Evolutionary conservation across 768 basidiomycete genomes (phyloP).

Genomic region (Boletus rubroflammeus): DNA sequence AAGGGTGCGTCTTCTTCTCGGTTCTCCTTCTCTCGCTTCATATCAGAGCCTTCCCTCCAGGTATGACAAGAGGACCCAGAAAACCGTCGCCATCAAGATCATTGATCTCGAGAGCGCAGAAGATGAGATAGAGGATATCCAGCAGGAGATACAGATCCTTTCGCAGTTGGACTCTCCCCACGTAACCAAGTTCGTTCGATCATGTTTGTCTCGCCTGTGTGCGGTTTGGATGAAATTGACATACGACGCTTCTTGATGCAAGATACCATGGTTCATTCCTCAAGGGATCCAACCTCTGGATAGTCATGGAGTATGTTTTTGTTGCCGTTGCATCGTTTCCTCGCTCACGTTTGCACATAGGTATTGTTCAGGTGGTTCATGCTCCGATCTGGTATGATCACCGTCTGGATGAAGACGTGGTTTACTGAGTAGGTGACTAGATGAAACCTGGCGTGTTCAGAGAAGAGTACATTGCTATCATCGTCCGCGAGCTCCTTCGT

Average conservation of each 20-base stretch:
- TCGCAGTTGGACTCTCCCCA: slow-evolving; percentile 94
- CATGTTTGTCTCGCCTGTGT: slow-evolving; percentile 21
- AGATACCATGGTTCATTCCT: slow-evolving; percentile 96
- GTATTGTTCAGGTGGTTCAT: slow-evolving; percentile 97
- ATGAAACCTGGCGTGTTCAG: slow-evolving; percentile 98
- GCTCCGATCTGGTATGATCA: slow-evolving; percentile 83
- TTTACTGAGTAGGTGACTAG: slow-evolving; percentile 39
- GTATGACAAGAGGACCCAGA: slow-evolving; percentile 92
- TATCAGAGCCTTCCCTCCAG: slow-evolving; percentile 27
- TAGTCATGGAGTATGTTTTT: slow-evolving; percentile 87
- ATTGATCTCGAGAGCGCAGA: slow-evolving; percentile 99
- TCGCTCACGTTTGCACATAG: slow-evolving; percentile 36
- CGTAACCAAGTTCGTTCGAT: slow-evolving; percentile 81
- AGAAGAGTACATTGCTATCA: slow-evolving; percentile 98
- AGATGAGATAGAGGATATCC: slow-evolving; percentile 99
- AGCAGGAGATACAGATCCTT: slow-evolving; percentile 97
- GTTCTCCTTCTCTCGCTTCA: slow-evolving; percentile 8
- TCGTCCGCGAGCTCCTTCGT: slow-evolving; percentile 84
- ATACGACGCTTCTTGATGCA: slow-evolving; percentile 23
- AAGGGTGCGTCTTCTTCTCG: slow-evolving; percentile 59
- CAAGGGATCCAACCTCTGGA: slow-evolving; percentile 97
- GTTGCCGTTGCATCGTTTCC: background rate
- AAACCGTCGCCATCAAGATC: slow-evolving; percentile 98
- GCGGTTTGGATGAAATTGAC: slow-evolving; percentile 35
- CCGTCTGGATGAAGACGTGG: background rate